Percentiles rank a stretch among this genome's conserved stretches.
These are phyloP conservation scores for Sicyos edulis DNA, from an alignment of 306 rosid genomes.

Conservation along the genomic window DNA sequence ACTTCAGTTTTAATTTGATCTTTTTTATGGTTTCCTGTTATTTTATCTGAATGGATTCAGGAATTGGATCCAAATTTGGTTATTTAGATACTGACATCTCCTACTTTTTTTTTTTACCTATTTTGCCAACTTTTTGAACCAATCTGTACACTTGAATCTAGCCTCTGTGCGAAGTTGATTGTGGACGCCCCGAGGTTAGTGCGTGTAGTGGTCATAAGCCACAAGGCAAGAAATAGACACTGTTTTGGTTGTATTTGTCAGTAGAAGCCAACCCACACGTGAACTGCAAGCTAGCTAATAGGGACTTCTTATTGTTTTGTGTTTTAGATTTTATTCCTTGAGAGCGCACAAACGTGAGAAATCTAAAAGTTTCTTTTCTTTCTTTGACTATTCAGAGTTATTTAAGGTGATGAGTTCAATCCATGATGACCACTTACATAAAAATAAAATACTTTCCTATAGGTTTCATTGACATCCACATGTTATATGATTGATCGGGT, in stretches of 20 bases:
- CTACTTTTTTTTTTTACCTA: slow-evolving; percentile 20
- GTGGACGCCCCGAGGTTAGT: slow-evolving; percentile 18
- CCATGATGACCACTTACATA: no score
- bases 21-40: not conserved
- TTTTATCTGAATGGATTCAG: slow-evolving; percentile 8
- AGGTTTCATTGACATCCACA: no score
- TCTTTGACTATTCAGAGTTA: slow-evolving; percentile 16
- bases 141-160: slow-evolving; percentile 12
- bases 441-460: no score
- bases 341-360: slow-evolving; percentile 14
- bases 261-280: slow-evolving; percentile 27
- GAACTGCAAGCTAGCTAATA: slow-evolving; percentile 26
- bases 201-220: slow-evolving; percentile 23
- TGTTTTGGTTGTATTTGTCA: slow-evolving; percentile 25
- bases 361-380: slow-evolving; percentile 14
- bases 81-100: not conserved
- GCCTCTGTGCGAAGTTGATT: not conserved
- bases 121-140: slow-evolving; percentile 10
- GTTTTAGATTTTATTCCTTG: slow-evolving; percentile 22
- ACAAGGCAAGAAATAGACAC: slow-evolving; percentile 25
- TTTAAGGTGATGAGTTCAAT: no score
- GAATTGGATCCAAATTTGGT: slow-evolving; percentile 5
- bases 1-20: slow-evolving; percentile 2
- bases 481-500: no score
- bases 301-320: slow-evolving; percentile 17